phyloP scores from a whole-genome alignment of 345 rosid species.

The Fremontodendron californicum region DNA sequence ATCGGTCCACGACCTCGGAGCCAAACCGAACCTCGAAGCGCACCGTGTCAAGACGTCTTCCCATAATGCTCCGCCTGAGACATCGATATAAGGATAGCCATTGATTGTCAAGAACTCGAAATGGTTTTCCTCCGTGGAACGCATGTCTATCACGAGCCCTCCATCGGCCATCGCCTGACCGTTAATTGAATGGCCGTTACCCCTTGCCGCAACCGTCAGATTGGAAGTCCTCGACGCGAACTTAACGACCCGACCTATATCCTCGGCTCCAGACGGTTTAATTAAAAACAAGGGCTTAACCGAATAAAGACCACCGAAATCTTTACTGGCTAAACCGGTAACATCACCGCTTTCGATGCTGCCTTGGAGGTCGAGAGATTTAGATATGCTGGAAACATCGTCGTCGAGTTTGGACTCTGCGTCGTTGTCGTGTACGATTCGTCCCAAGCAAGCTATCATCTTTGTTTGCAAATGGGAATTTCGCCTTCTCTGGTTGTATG shows the following conservation, averaged over 20 bases:
- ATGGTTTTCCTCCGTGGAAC: conserved; percentile 45
- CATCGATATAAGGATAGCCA: conserved; percentile 42
- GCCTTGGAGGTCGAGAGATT: conserved; percentile 59
- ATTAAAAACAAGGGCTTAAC: conserved; percentile 57
- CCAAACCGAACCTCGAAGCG: conserved; percentile 46
- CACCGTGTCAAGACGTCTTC: conserved; percentile 69
- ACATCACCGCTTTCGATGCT: conserved; percentile 32
- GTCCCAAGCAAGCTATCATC: conserved; percentile 80
- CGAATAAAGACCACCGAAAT: conserved; percentile 80
- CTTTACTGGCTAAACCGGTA: conserved; percentile 43
- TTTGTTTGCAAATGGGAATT: conserved; percentile 5
- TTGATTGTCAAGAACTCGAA: conserved; percentile 27
- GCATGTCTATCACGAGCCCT: conserved; percentile 84
- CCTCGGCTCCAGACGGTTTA: conserved; percentile 58
- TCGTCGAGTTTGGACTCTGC: conserved; percentile 42
- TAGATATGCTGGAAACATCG: conserved; percentile 35
- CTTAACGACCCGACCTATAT: conserved; percentile 51
- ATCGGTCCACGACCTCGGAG: conserved; percentile 96
- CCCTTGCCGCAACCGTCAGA: conserved; percentile 91
- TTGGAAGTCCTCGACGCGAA: conserved; percentile 44
- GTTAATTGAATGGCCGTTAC: conserved; percentile 95
- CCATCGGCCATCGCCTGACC: conserved; percentile 92
- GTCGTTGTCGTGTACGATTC: conserved; percentile 67
- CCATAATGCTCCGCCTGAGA: conserved; percentile 97
- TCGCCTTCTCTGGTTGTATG: background rate